phyloP scores from a whole-genome alignment of 345 rosid genomes.

The Bruguiera parviflora region DNA sequence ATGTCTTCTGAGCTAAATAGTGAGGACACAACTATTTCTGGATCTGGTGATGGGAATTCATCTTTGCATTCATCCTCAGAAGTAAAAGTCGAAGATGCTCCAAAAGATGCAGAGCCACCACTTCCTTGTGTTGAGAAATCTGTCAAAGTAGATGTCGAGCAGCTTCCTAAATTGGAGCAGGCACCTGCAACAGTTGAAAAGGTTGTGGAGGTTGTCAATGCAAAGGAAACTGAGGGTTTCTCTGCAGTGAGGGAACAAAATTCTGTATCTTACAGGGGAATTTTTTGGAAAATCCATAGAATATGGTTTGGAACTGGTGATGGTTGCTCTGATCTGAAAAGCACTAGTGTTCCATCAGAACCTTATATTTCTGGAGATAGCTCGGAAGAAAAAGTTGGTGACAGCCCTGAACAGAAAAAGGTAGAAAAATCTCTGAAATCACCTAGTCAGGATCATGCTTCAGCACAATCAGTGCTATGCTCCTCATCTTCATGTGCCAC shows the following conservation, averaged over 20 bases:
- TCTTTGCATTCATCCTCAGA: constrained; percentile 13
- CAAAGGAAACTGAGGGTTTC: constrained; percentile 14
- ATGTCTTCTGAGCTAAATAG: constrained; percentile 18
- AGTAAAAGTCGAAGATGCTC: constrained; percentile 12
- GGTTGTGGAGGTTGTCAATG: constrained; percentile 10
- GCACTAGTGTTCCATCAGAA: constrained; percentile 17
- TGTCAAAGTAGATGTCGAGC: constrained; percentile 19
- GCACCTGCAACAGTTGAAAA: constrained; percentile 15
- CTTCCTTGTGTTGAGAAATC: constrained; percentile 20
- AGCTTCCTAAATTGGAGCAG: constrained; percentile 20
- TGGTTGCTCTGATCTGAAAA: constrained; percentile 20
- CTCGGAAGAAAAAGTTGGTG: constrained; percentile 17
- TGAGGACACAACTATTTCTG: constrained; percentile 22
- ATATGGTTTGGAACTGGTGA: constrained; percentile 42
- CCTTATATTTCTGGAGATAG: constrained; percentile 19
- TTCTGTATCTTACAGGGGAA: constrained; percentile 32
- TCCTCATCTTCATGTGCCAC: constrained; percentile 23
- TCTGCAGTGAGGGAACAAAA: constrained; percentile 20
- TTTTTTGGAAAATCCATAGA: constrained; percentile 43
- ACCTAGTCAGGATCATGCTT: constrained; percentile 10
- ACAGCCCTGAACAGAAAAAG: constrained; percentile 21
- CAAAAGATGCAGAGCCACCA: constrained; percentile 19
- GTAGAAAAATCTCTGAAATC: constrained; percentile 23
- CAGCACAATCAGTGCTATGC: constrained; percentile 9
- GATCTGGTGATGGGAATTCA: constrained; percentile 18